Conservation (phyloP, 805 yeast genomes). For the Teunomyces pallodes region DNA sequence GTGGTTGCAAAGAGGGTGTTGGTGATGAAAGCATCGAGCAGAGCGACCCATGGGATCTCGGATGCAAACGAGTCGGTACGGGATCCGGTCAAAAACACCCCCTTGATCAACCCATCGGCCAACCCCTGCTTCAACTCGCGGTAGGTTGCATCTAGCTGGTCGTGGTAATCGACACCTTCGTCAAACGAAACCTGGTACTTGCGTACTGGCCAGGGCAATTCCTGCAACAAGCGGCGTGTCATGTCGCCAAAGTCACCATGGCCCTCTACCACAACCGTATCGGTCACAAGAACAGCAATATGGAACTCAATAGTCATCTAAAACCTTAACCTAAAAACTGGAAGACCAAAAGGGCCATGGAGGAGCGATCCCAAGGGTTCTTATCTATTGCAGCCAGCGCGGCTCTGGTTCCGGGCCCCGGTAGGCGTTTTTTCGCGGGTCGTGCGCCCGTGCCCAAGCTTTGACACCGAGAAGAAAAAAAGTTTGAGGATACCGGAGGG, state of each 20-base stretch:
- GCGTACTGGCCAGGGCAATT: not conserved
- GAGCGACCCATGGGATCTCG: slow-evolving; percentile 40
- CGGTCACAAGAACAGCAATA: slow-evolving; percentile 41
- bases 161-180: slow-evolving; percentile 8
- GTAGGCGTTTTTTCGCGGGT: not conserved
- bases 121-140: slow-evolving; percentile 22
- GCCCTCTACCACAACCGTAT: slow-evolving; percentile 31
- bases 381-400: not conserved
- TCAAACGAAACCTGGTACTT: slow-evolving; percentile 2
- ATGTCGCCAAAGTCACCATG: slow-evolving; percentile 57
- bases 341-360: too few relatives aligned
- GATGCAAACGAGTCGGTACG: slow-evolving; percentile 44
- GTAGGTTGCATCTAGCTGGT: slow-evolving; percentile 13
- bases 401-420: slow-evolving; percentile 1
- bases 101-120: slow-evolving; percentile 26
- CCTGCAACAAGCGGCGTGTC: slow-evolving; percentile 1
- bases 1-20: slow-evolving; percentile 11
- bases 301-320: slow-evolving; percentile 16
- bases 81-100: slow-evolving; percentile 55
- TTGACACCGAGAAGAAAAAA: not conserved
- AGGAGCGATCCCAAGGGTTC: not conserved
- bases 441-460: not conserved
- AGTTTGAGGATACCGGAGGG: not conserved
- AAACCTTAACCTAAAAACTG: not conserved
- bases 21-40: slow-evolving; percentile 34